Evolutionary conservation across 176 grass and related monocot species (phyloP).

Genomic region (Guadua angustifolia): DNA sequence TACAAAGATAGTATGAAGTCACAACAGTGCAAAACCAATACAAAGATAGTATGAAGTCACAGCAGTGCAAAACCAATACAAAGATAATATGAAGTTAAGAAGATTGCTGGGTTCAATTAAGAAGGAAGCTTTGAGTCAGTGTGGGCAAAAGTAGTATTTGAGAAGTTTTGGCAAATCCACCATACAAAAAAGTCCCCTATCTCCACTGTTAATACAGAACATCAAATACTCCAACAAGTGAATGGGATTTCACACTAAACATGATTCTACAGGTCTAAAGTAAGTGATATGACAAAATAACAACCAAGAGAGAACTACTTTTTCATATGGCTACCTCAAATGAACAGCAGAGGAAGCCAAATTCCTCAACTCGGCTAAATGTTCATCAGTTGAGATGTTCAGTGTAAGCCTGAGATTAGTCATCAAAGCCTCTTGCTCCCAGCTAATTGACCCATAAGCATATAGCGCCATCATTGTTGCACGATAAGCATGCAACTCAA

Average conservation of each 20-base stretch:
- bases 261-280: slow-evolving; percentile 40
- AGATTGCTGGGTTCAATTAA: slow-evolving; percentile 25
- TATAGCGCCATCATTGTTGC: slow-evolving; percentile 80
- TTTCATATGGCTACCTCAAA: slow-evolving; percentile 52
- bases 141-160: slow-evolving; percentile 30
- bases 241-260: slow-evolving; percentile 41
- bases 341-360: slow-evolving; percentile 60
- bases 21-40: slow-evolving; percentile 25
- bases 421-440: slow-evolving; percentile 92
- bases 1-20: slow-evolving; percentile 28
- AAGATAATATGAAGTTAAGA: slow-evolving; percentile 25
- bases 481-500: slow-evolving; percentile 91
- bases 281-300: slow-evolving; percentile 35
- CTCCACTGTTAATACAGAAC: slow-evolving; percentile 47
- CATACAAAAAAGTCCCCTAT: slow-evolving; percentile 49
- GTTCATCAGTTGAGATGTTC: slow-evolving; percentile 95
- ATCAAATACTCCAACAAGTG: slow-evolving; percentile 46
- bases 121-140: slow-evolving; percentile 21
- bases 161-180: slow-evolving; percentile 32
- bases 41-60: slow-evolving; percentile 22
- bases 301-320: slow-evolving; percentile 21
- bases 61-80: slow-evolving; percentile 25
- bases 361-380: slow-evolving; percentile 78
- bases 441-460: slow-evolving; percentile 88
- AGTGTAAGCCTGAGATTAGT: slow-evolving; percentile 85